Evolutionary conservation across 164 flowering plant species (phyloP), one percentile per base, ranked within the genome.

Genomic region (Magnolia officinalis): DNA sequence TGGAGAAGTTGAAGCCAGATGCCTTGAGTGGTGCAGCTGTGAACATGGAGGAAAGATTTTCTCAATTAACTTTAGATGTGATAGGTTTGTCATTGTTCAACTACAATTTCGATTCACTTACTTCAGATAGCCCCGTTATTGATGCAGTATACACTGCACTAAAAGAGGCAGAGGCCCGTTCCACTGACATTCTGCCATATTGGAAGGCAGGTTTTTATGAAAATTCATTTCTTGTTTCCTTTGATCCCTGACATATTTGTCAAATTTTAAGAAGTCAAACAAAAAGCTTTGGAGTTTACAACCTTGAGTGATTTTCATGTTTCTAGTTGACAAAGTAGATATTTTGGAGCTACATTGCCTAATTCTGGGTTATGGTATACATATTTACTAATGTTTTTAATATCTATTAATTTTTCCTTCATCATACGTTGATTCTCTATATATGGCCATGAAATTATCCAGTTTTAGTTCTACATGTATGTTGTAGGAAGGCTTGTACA

Each of bases 61-160:
- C 96, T 65, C 98, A 93, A 74, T 80, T 96, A 66, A 96, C 98
- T 26, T 88, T 91, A 49, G 98, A 93, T 86, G 93, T 93, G 78
- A 96, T 96, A 63, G 99, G 98, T 63, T 81, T 92, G 69, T 86
- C 98, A n/a, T 63, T 96, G 66, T 93, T 96, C 87, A 92, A 93
- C 86, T 96, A 91, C 83, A 89, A 90, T 84, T 96, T 92, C 81
- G 97, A 96, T 86, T 85, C 97, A 26, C 90, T 93, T 52, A 82
- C 76, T 68, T 65, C 93, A 52, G 91, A 93, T 82, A 93, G 96
- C 80, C 97, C 95, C 45, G 93, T 93, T 67, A 91, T 92, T 76
- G 96, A 92, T 74, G 97, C 97, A 23, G 97, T 93, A 78, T 95
- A 95, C 83, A 91, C 93, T 83, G 94, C 97, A 63, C 71, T 95